Percentiles rank a stretch among this genome's conserved stretches.
Conservation (phyloP, 495 filamentous ascomycete genomes). For the Lophiostoma macrostomum region DNA sequence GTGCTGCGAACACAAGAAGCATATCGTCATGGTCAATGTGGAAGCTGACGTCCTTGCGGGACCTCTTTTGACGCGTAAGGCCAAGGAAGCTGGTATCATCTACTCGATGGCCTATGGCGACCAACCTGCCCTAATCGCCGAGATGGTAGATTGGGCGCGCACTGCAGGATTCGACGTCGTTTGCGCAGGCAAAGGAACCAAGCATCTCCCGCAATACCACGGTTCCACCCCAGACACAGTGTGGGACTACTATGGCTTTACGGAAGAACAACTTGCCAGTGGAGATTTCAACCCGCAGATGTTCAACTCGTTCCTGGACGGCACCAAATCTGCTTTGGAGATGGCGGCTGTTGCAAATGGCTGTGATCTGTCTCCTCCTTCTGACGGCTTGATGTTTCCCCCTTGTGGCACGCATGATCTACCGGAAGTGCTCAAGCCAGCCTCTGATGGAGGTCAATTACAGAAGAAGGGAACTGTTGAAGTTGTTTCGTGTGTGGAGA, state of each 20-base stretch:
- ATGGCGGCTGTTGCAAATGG: constrained; percentile 33
- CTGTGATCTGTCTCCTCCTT: constrained; percentile 28
- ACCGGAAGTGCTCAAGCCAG: constrained; percentile 21
- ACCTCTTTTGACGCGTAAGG: constrained; percentile 28
- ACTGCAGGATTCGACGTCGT: constrained; percentile 34
- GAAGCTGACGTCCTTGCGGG: constrained; percentile 35
- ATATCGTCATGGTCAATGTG: constrained; percentile 36
- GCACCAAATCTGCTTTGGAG: constrained; percentile 33
- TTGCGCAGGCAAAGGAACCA: constrained; percentile 34
- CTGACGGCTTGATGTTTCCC: constrained; percentile 30
- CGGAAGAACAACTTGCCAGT: constrained; percentile 27
- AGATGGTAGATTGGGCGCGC: constrained; percentile 33
- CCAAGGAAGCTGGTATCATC: constrained; percentile 32
- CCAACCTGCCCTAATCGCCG: constrained; percentile 32
- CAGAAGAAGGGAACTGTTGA: constrained; percentile 35
- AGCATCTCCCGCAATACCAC: constrained; percentile 33
- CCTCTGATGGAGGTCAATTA: constrained; percentile 27
- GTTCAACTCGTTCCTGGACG: constrained; percentile 37
- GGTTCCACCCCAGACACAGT: constrained; percentile 33
- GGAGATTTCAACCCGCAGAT: constrained; percentile 35
- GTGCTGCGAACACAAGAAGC: constrained; percentile 36
- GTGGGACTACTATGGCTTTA: constrained; percentile 34
- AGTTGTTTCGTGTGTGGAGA: constrained; percentile 30
- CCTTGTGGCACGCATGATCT: constrained; percentile 30
- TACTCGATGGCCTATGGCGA: constrained; percentile 37